Evolutionary conservation across 2,329 filamentous ascomycete species (phyloP).

Genomic region (Colletotrichum orchidophilum): DNA sequence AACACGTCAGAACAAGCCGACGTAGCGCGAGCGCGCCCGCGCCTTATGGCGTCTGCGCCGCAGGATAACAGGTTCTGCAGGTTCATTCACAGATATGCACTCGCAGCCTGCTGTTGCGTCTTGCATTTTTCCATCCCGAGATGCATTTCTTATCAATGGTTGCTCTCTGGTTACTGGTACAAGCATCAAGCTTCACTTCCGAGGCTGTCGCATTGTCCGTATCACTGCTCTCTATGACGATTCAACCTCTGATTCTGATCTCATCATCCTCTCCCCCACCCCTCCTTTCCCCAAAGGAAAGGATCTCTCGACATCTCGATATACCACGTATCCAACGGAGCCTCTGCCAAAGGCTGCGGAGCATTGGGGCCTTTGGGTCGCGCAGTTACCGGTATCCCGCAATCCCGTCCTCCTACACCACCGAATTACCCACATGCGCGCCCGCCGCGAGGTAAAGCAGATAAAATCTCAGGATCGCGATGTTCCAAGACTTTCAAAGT

Average conservation of each 20-base stretch:
- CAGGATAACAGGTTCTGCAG: background rate
- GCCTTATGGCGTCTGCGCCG: background rate
- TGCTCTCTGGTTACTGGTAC: background rate
- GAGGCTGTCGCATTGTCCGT: background rate
- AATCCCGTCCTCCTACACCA: background rate
- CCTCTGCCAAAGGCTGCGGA: background rate
- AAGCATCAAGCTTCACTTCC: background rate
- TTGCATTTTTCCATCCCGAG: background rate
- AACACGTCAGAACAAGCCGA: constrained; percentile 23
- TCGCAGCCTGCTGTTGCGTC: background rate
- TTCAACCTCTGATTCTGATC: background rate
- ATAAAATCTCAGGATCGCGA: background rate
- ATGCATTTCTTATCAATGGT: background rate
- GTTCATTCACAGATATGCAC: constrained; percentile 2
- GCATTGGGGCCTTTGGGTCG: background rate
- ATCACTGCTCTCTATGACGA: background rate
- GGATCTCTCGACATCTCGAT: background rate
- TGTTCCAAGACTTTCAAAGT: background rate
- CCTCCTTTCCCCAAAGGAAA: background rate
- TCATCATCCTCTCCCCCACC: background rate
- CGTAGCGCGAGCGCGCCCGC: background rate
- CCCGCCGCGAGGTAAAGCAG: background rate
- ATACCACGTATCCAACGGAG: background rate
- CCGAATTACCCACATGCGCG: background rate
- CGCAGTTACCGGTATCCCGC: background rate